Evolutionary conservation across 352 stramenopile species (phyloP).

Genomic region (Phytophthora colocasiae): DNA sequence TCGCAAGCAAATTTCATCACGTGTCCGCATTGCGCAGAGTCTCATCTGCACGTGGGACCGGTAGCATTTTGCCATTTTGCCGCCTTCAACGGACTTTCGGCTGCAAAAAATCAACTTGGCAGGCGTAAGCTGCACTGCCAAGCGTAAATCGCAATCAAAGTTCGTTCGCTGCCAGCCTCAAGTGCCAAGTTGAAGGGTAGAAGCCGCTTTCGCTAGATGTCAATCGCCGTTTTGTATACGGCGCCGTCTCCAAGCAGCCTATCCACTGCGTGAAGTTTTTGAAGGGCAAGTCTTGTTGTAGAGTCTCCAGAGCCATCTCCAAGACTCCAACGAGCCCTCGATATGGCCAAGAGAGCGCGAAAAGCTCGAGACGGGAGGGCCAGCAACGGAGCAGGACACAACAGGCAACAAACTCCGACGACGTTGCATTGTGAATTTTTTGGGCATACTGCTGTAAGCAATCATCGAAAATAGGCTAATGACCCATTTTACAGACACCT

Average conservation of each 20-base stretch:
- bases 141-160: not conserved
- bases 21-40: slow-evolving; percentile 8
- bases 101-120: too few relatives aligned
- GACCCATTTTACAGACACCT: not conserved
- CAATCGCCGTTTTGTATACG: slow-evolving; percentile 13
- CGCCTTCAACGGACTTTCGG: slow-evolving; percentile 10
- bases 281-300: slow-evolving; percentile 8
- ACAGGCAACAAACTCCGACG: slow-evolving; percentile 7
- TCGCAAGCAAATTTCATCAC: slow-evolving; percentile 17
- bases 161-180: slow-evolving; percentile 2
- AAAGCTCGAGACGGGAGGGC: slow-evolving; percentile 6
- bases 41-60: slow-evolving; percentile 37
- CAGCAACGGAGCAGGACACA: slow-evolving; percentile 1
- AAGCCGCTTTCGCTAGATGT: slow-evolving; percentile 17
- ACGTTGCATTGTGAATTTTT: slow-evolving; percentile 22
- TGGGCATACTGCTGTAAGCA: slow-evolving; percentile 13
- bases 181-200: not conserved
- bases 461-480: slow-evolving; percentile 24
- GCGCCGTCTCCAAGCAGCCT: slow-evolving; percentile 11
- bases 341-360: slow-evolving; percentile 21
- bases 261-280: slow-evolving; percentile 28
- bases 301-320: slow-evolving; percentile 14
- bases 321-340: slow-evolving; percentile 4
- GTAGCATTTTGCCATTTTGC: not conserved
- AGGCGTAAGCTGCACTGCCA: slow-evolving; percentile 1